Percentiles rank a stretch among this genome's conserved stretches.
These are phyloP conservation scores for Tetradesmus lagerheimii DNA, from an alignment of 139 green algal genomes.

Conservation along the genomic window DNA sequence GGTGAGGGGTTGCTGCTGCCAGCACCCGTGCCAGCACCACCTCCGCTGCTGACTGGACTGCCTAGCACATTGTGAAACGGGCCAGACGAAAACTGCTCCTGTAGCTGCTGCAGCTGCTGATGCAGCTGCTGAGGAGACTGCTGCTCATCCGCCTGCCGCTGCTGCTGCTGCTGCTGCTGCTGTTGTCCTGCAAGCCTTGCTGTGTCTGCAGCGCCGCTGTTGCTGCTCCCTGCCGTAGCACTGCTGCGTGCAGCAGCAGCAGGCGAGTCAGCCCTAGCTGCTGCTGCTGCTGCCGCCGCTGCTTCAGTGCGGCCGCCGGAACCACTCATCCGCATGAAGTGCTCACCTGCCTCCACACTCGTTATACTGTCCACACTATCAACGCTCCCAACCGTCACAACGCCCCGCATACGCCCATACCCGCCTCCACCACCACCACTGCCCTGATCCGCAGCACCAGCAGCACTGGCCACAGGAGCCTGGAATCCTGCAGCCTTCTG, in stretches of 20 bases:
- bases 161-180: not conserved
- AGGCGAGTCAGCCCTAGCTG: not conserved
- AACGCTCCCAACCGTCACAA: not conserved
- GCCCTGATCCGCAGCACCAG: not conserved
- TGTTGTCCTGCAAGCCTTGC: not conserved
- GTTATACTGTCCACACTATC: constrained; percentile 21
- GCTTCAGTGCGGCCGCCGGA: not conserved
- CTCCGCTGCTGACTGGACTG: not conserved
- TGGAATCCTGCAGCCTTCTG: constrained; percentile 6
- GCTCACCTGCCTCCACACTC: constrained; percentile 31
- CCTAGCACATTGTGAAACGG: not conserved
- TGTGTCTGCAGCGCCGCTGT: not conserved
- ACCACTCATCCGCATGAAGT: not conserved
- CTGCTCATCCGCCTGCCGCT: not conserved
- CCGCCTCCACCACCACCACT: not conserved
- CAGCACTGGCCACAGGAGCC: not conserved
- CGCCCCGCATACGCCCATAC: not conserved
- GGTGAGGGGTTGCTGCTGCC: not conserved
- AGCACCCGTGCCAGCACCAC: not conserved
- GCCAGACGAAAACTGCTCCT: not conserved
- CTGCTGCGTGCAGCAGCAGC: not conserved
- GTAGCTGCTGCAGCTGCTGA: not conserved
- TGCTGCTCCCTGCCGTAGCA: not conserved
- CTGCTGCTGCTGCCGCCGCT: not conserved
- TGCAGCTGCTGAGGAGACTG: not conserved